phyloP scores from a whole-genome alignment of 2,329 filamentous ascomycete genomes.

The Ophiostoma novo-ulmi region DNA sequence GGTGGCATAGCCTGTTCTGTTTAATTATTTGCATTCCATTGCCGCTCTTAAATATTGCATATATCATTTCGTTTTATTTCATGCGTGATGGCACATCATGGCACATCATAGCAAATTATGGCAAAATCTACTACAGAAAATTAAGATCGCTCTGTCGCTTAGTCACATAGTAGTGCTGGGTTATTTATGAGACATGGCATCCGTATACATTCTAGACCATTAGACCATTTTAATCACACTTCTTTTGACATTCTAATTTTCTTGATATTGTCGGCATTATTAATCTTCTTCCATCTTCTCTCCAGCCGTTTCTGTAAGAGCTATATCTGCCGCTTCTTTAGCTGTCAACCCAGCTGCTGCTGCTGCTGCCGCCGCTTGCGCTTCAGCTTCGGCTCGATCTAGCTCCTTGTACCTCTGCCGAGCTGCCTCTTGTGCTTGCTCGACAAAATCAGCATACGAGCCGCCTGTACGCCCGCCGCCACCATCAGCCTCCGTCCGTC shows the following conservation, averaged over 20 bases:
- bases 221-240: not conserved
- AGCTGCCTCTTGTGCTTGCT: conserved; percentile 60
- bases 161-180: not conserved
- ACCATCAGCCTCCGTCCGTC: conserved; percentile 50
- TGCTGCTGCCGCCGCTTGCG: not conserved
- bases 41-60: conserved; percentile 5
- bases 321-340: not conserved
- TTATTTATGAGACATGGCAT: not conserved
- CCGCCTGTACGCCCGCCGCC: conserved; percentile 57
- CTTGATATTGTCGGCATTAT: not conserved
- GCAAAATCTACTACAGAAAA: not conserved
- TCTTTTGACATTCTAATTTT: not conserved
- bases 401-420: conserved; percentile 49
- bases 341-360: conserved; percentile 1
- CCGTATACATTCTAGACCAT: not conserved
- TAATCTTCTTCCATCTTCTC: conserved; percentile 14
- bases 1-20: not conserved
- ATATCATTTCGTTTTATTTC: conserved; percentile 3
- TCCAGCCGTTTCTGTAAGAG: not conserved
- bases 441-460: conserved; percentile 56
- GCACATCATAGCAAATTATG: not conserved
- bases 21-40: not conserved
- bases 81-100: not conserved
- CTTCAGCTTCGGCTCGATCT: conserved; percentile 20
- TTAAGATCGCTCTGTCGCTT: not conserved